Conservation (phyloP, 2,329 filamentous ascomycete species). For the Sclerotiophoma versabilis region DNA sequence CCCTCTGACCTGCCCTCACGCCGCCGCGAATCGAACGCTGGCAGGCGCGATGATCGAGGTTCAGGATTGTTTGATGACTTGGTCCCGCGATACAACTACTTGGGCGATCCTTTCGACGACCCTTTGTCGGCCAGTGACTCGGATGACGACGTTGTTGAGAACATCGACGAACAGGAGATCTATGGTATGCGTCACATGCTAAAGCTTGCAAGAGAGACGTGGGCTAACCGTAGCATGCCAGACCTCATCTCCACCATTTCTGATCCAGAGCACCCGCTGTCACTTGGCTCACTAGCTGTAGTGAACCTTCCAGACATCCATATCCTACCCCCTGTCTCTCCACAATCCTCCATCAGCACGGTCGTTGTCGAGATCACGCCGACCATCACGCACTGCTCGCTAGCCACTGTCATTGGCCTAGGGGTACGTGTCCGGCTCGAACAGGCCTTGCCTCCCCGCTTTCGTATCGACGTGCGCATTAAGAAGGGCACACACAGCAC, state of each 20-base stretch:
- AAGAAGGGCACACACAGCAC: conserved; percentile 97
- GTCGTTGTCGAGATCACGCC: conserved; percentile 92
- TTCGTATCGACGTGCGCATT: conserved; percentile 89
- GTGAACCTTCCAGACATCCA: conserved; percentile 95
- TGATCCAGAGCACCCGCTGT: conserved; percentile 95
- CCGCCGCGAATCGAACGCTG: conserved; percentile 55
- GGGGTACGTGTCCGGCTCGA: conserved; percentile 91
- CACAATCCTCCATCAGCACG: conserved; percentile 69
- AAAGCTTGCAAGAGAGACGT: neutral
- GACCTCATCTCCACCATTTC: conserved; percentile 95
- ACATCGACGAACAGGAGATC: conserved; percentile 96
- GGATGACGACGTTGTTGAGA: conserved; percentile 72
- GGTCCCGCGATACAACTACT: conserved; percentile 57
- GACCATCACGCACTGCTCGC: conserved; percentile 94
- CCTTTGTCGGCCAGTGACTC: conserved; percentile 48
- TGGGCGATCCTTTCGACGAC: conserved; percentile 58
- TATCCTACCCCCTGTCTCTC: conserved; percentile 72
- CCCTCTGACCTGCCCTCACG: conserved; percentile 87
- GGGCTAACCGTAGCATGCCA: conserved; percentile 50
- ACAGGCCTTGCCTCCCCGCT: conserved; percentile 88
- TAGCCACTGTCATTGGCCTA: conserved; percentile 94
- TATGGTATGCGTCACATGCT: conserved; percentile 67
- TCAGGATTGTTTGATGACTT: conserved; percentile 63
- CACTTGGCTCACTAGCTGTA: conserved; percentile 89
- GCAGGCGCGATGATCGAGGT: conserved; percentile 55